Conservation (phyloP, 2,329 filamentous ascomycete genomes). For the Berkeleyomyces rouxiae region DNA sequence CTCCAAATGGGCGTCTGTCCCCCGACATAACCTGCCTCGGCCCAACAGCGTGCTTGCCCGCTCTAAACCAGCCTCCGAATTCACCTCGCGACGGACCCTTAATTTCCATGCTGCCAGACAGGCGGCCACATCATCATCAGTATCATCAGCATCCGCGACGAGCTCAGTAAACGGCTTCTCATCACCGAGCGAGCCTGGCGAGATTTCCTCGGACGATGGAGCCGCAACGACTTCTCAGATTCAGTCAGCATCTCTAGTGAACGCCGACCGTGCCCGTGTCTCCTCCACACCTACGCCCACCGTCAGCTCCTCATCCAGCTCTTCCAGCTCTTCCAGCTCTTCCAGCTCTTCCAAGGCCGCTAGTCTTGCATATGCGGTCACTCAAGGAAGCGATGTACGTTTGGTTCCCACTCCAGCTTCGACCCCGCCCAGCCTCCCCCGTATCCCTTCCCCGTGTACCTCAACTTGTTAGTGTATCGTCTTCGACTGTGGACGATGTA, state of each 20-base stretch:
- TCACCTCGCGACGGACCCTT: not conserved
- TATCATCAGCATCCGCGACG: not conserved
- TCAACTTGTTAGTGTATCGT: not conserved
- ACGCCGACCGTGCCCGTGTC: not conserved
- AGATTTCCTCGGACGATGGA: not conserved
- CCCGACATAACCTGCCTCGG: constrained; percentile 6
- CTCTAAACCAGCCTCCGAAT: not conserved
- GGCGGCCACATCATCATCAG: not conserved
- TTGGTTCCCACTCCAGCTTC: not conserved
- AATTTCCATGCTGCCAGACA: not conserved
- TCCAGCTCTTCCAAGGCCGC: not conserved
- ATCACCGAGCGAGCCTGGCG: not conserved
- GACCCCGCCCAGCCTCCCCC: not conserved
- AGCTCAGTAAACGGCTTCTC: not conserved
- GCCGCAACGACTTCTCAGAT: not conserved
- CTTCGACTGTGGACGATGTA: not conserved
- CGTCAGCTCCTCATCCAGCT: not conserved
- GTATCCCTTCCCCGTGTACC: not conserved
- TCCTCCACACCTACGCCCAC: not conserved
- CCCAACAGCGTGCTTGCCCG: constrained; percentile 4
- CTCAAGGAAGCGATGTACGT: not conserved
- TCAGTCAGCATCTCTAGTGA: not conserved
- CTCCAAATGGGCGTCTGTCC: constrained; percentile 4
- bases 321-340: not conserved
- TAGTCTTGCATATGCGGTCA: not conserved